These are phyloP conservation scores for Globisporangium apiculatum DNA, from an alignment of 352 stramenopile species.

Conservation along the genomic window DNA sequence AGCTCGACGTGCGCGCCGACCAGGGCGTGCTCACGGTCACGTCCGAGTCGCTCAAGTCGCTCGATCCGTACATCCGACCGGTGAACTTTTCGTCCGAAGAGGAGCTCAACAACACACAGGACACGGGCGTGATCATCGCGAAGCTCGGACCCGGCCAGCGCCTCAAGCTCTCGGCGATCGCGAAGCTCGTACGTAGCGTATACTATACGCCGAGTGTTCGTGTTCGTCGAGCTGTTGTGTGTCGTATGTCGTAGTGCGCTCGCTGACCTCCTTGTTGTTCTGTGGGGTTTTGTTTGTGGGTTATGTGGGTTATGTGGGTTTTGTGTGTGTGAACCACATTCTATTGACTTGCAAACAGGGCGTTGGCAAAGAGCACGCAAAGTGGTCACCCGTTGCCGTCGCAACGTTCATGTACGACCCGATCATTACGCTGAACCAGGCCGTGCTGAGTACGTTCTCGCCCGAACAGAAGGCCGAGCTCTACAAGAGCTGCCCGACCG, in stretches of 20 bases:
- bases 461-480: slow-evolving; percentile 94
- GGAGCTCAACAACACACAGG: slow-evolving; percentile 91
- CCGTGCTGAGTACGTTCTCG: slow-evolving; percentile 89
- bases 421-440: slow-evolving; percentile 88
- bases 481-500: slow-evolving; percentile 92
- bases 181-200: slow-evolving; percentile 56
- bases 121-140: slow-evolving; percentile 95
- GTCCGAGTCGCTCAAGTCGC: slow-evolving; percentile 72
- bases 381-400: slow-evolving; percentile 95
- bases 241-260: too few species aligned
- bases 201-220: too few species aligned
- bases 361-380: slow-evolving; percentile 96
- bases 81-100: slow-evolving; percentile 86
- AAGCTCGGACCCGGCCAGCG: slow-evolving; percentile 94
- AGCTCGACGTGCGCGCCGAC: slow-evolving; percentile 89
- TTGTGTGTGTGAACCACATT: slow-evolving; percentile 6
- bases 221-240: too few species aligned
- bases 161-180: slow-evolving; percentile 93
- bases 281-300: background rate
- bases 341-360: slow-evolving; percentile 35
- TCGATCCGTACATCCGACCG: slow-evolving; percentile 79
- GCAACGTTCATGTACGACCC: slow-evolving; percentile 92
- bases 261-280: too few species aligned
- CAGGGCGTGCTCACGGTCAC: slow-evolving; percentile 66
- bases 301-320: background rate